Evolutionary conservation across 73 alveolate genomes (phyloP).

Genomic region (Symbiodinium pilosum): DNA sequence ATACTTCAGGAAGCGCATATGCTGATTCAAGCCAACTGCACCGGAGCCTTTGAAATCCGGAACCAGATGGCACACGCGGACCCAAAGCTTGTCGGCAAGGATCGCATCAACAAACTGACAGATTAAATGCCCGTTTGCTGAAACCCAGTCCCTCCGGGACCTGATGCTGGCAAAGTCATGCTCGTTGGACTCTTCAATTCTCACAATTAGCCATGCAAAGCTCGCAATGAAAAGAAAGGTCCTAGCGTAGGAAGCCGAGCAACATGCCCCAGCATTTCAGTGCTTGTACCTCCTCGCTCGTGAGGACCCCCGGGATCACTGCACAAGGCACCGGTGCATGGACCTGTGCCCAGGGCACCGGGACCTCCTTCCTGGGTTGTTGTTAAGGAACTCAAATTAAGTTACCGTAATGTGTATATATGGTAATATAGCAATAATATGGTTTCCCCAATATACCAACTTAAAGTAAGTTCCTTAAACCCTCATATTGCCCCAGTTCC

Average conservation of each 20-base stretch:
- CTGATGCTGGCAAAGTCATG: no score
- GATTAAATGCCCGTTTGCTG: constrained; percentile 46
- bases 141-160: background rate
- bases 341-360: constrained; percentile 19
- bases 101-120: constrained; percentile 41
- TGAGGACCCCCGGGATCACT: background rate
- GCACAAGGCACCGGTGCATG: background rate
- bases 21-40: constrained; percentile 61
- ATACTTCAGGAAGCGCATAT: constrained; percentile 71
- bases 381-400: no score
- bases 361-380: background rate
- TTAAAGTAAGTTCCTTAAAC: no score
- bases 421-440: no score
- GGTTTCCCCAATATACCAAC: no score
- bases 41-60: background rate
- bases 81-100: constrained; percentile 60
- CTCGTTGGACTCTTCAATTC: no score
- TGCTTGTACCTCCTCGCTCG: background rate
- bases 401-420: no score
- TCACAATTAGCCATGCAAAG: no score
- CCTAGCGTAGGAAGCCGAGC: no score
- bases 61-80: constrained; percentile 39
- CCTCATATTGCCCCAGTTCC: no score
- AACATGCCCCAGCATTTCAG: background rate
- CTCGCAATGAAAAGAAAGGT: no score